These are phyloP conservation scores for Coemansia sp. DNA, from an alignment of 192 early-diverging fungal species.

Conservation along the genomic window DNA sequence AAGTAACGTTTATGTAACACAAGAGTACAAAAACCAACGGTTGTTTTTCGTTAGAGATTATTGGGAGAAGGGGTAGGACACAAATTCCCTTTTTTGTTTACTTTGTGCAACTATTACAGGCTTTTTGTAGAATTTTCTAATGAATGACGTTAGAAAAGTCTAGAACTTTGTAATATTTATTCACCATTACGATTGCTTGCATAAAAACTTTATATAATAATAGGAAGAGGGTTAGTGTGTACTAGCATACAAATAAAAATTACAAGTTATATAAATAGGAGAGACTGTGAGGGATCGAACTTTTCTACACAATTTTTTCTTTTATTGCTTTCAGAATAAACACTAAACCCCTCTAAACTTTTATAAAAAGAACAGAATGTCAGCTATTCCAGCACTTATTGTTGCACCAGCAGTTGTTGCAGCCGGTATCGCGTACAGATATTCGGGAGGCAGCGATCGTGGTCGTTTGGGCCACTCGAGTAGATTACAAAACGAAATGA, in stretches of 20 bases:
- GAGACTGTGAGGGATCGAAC: too few relatives aligned
- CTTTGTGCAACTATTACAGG: too few relatives aligned
- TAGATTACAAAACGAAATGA: not conserved
- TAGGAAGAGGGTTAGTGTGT: not conserved
- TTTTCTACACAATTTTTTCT: not conserved
- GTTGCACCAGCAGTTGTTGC: constrained; percentile 37
- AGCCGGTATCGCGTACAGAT: constrained; percentile 42
- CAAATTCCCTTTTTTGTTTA: too few relatives aligned
- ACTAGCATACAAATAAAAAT: not conserved
- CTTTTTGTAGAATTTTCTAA: too few relatives aligned
- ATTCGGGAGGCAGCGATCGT: not conserved
- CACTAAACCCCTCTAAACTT: too few relatives aligned
- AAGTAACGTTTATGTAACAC: too few relatives aligned
- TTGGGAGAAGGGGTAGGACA: too few relatives aligned
- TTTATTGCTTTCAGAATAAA: too few relatives aligned
- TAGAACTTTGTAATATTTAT: not conserved
- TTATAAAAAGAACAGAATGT: too few relatives aligned
- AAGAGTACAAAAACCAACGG: too few relatives aligned
- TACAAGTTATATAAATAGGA: constrained; percentile 1
- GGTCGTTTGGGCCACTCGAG: not conserved
- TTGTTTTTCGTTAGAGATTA: too few relatives aligned
- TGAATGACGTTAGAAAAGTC: not conserved
- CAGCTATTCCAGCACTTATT: constrained; percentile 40
- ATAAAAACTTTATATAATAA: not conserved
- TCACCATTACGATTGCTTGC: not conserved